Conservation (phyloP, 2,329 filamentous ascomycete genomes). For the Cladobotryum mycophilum region DNA sequence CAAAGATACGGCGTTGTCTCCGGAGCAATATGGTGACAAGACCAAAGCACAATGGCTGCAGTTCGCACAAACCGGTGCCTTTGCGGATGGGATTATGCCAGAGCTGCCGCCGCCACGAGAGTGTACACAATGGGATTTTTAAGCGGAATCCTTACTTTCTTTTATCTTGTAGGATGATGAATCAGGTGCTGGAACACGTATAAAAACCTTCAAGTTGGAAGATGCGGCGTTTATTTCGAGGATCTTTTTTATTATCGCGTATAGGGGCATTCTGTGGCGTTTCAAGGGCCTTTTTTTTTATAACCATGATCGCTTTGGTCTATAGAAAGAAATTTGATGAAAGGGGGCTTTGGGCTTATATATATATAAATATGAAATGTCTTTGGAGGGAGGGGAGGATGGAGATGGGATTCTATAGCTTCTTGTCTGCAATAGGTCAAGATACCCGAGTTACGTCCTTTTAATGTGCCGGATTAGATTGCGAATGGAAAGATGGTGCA, state of each 20-base stretch:
- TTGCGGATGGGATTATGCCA: slow-evolving; percentile 67
- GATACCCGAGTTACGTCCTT: too few relatives aligned
- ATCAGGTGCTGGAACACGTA: not conserved
- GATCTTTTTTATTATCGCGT: not conserved
- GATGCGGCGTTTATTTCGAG: slow-evolving; percentile 3
- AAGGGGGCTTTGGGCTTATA: too few relatives aligned
- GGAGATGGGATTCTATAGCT: too few relatives aligned
- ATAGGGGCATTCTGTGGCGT: slow-evolving; percentile 16
- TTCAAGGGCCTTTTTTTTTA: not conserved
- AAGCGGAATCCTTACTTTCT: slow-evolving; percentile 15
- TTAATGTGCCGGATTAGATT: too few relatives aligned
- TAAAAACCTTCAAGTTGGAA: not conserved
- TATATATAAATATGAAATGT: too few relatives aligned
- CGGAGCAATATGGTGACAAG: slow-evolving; percentile 52
- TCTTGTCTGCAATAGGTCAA: too few relatives aligned
- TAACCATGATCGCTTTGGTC: too few relatives aligned
- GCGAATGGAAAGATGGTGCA: too few relatives aligned
- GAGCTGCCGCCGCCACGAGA: slow-evolving; percentile 71
- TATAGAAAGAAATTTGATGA: slow-evolving; percentile 10
- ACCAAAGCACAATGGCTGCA: slow-evolving; percentile 58
- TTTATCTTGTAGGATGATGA: slow-evolving; percentile 1
- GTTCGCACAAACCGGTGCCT: slow-evolving; percentile 59
- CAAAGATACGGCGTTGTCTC: slow-evolving; percentile 55
- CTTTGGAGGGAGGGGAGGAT: too few relatives aligned
- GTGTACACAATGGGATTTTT: slow-evolving; percentile 70